Conservation (phyloP, 1,284 basidiomycete species). For the Laetiporus sulphureus region DNA sequence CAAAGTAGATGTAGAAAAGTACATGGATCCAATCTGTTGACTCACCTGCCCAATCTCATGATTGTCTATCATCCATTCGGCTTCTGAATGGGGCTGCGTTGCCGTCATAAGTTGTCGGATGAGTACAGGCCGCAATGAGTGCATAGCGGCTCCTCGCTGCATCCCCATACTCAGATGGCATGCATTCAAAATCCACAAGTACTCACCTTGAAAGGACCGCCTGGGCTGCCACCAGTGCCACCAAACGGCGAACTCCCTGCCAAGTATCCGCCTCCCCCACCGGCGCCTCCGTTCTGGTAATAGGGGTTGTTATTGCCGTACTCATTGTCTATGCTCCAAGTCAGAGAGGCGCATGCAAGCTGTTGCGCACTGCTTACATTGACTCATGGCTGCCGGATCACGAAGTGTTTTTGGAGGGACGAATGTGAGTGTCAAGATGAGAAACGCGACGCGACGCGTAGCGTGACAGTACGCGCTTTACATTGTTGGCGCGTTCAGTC, state of each 20-base stretch:
- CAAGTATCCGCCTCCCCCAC: slow-evolving; percentile 33
- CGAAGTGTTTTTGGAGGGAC: background rate
- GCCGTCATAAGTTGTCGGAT: slow-evolving; percentile 77
- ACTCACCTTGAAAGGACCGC: slow-evolving; percentile 22
- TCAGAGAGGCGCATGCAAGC: too few species aligned
- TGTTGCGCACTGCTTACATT: slow-evolving; percentile 37
- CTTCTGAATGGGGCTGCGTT: slow-evolving; percentile 79
- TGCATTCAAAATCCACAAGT: too few species aligned
- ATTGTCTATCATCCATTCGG: slow-evolving; percentile 83
- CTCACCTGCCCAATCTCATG: slow-evolving; percentile 76
- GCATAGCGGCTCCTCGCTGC: slow-evolving; percentile 30
- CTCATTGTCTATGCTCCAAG: too few species aligned
- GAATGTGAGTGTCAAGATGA: slow-evolving; percentile 4
- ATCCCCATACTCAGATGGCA: too few species aligned
- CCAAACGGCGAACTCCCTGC: slow-evolving; percentile 39
- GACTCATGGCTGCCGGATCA: slow-evolving; percentile 29
- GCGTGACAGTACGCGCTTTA: slow-evolving; percentile 14
- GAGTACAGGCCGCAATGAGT: slow-evolving; percentile 82
- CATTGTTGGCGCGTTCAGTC: too few species aligned
- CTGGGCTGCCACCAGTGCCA: slow-evolving; percentile 37
- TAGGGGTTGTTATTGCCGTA: slow-evolving; percentile 27
- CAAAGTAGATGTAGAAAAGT: background rate
- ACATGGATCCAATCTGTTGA: slow-evolving; percentile 4
- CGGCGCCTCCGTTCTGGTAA: slow-evolving; percentile 27
- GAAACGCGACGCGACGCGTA: slow-evolving; percentile 12